Evolutionary conservation across 768 basidiomycete genomes (phyloP).

Genomic region (Suillus americanus): DNA sequence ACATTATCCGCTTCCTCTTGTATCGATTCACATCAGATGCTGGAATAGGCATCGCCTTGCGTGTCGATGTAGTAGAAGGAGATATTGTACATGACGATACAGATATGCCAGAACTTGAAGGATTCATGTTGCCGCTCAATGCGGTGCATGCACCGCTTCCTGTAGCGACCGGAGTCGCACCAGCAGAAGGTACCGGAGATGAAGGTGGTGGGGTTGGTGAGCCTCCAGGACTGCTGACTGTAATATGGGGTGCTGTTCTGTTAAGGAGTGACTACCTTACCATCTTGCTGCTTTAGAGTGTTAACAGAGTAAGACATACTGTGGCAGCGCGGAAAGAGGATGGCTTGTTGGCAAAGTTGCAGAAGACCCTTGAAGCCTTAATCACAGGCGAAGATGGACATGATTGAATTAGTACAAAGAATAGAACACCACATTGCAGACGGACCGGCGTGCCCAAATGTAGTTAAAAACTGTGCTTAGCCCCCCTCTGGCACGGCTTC

Average conservation of each 20-base stretch:
- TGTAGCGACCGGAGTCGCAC: background rate
- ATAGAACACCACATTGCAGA: background rate
- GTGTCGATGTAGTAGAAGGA: background rate
- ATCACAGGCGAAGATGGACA: background rate
- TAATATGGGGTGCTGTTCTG: background rate
- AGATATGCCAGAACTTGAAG: background rate
- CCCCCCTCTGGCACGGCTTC: background rate
- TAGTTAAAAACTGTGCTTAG: background rate
- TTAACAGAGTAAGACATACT: background rate
- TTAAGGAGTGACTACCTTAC: background rate
- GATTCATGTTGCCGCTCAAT: background rate
- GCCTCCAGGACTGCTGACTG: background rate
- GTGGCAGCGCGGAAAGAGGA: background rate
- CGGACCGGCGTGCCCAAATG: background rate
- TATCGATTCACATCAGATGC: constrained; percentile 2
- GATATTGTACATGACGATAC: background rate
- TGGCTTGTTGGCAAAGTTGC: background rate
- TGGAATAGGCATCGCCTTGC: background rate
- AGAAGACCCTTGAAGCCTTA: background rate
- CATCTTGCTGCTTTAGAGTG: background rate
- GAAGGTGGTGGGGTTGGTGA: background rate
- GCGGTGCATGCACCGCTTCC: background rate
- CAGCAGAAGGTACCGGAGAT: background rate
- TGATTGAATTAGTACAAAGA: background rate
- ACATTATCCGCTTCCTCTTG: constrained; percentile 2